Evolutionary conservation across 441 rosid species (phyloP).

Genomic region (Populus hybrid): DNA sequence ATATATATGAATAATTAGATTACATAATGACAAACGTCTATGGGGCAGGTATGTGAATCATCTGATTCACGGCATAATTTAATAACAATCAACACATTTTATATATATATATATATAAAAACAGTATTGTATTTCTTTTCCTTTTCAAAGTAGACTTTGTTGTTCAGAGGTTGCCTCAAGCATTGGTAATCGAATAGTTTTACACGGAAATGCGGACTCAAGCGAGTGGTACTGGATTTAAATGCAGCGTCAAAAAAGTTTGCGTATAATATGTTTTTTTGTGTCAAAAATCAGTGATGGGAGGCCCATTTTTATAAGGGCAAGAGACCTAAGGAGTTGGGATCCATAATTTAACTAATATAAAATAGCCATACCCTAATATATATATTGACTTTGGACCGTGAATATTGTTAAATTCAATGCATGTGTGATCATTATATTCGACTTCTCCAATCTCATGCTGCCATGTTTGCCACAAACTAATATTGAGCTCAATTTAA

Average conservation of each 20-base stretch:
- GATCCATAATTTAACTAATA: not conserved
- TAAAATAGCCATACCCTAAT: not conserved
- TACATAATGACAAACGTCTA: not conserved
- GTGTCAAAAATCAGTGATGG: not conserved
- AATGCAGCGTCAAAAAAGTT: not conserved
- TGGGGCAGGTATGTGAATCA: constrained; percentile 10
- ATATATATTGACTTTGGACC: constrained; percentile 1
- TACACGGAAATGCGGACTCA: not conserved
- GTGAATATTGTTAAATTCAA: not conserved
- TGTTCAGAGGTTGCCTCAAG: constrained; percentile 11
- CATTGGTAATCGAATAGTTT: constrained; percentile 12
- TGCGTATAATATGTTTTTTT: not conserved
- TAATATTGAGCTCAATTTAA: not conserved
- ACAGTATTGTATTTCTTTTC: not conserved
- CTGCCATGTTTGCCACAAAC: not conserved
- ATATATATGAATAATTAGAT: not conserved
- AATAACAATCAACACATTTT: not conserved
- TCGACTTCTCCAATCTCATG: not conserved
- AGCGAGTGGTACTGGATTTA: not conserved
- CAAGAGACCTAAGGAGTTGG: not conserved
- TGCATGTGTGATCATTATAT: not conserved
- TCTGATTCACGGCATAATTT: constrained; percentile 42
- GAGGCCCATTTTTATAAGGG: not conserved
- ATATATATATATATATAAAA: not conserved
- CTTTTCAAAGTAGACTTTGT: constrained; percentile 15